Percentiles rank a stretch among this genome's conserved stretches.
Evolutionary conservation across 129 eudicot species (phyloP).

Genomic region (Flaveria brownii): DNA sequence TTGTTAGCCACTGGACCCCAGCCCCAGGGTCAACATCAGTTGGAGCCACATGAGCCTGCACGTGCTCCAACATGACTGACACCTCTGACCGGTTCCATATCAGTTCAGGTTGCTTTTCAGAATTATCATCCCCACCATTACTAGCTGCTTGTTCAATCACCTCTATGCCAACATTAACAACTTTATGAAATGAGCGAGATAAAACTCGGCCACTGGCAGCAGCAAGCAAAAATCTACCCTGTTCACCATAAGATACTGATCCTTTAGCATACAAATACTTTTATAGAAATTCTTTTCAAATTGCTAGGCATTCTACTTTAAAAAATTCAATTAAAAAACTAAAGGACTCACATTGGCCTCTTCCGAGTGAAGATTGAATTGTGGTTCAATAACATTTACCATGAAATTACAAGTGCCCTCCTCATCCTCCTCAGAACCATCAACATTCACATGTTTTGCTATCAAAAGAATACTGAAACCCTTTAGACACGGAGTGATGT

Average conservation of each 20-base stretch:
- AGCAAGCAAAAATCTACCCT: conserved; percentile 97
- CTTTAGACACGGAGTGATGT: conserved; percentile 25
- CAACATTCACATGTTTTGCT: conserved; percentile 61
- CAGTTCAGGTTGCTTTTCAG: conserved; percentile 75
- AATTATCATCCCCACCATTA: conserved; percentile 40
- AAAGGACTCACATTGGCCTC: conserved; percentile 73
- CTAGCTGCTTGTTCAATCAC: conserved; percentile 71
- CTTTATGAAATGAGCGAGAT: conserved; percentile 86
- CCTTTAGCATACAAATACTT: conserved; percentile 19
- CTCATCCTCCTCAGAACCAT: conserved; percentile 67
- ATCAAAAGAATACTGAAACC: conserved; percentile 27
- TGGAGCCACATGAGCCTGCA: conserved; percentile 99
- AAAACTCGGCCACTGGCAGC: conserved; percentile 96
- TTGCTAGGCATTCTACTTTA: not conserved
- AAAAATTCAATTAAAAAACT: conserved; percentile 12
- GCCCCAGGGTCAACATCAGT: conserved; percentile 99
- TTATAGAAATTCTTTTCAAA: too few relatives aligned
- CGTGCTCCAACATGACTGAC: conserved; percentile 91
- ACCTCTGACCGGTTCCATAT: conserved; percentile 87
- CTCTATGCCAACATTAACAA: conserved; percentile 70
- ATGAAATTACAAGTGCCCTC: conserved; percentile 83
- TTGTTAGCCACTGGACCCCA: conserved; percentile 93
- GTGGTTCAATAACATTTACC: conserved; percentile 95
- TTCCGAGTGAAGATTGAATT: conserved; percentile 95
- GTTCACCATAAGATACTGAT: conserved; percentile 33